Evolutionary conservation across 2,329 filamentous ascomycete species (phyloP), one percentile per base, ranked within the genome.

Genomic region (Cordyceps sp.): DNA sequence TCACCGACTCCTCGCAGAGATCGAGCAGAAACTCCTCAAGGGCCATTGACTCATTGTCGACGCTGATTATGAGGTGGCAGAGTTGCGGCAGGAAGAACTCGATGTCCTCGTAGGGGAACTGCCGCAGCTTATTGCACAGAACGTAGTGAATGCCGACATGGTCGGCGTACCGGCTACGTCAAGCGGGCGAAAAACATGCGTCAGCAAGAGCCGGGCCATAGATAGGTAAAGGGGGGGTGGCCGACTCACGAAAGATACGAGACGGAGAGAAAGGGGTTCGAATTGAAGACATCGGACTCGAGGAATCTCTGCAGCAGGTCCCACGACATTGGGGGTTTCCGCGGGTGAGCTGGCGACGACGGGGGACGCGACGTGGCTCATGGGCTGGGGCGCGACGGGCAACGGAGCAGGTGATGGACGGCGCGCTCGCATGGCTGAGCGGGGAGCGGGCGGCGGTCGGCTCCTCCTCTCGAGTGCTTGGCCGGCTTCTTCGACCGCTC

Each of bases 261-360:
- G 53, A 90, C 82, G 39, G 81, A 79, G 56, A 90, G 75, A 57
- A 85, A 88, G 41, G 83, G 81, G 59, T 88, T 78, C 61, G 81
- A 78, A 64, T 86, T 88, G 69, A 90, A 90, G 65, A 90, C 80
- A 66, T 90, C 82, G 64, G 79, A 85, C 69, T 88, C 81, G 64
- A 90, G 75, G 72, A 88, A 86, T 59, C 82, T 75, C 66, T 83
- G 79, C 54, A 90, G 70, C 63, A 90, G 67, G 65, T 86, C 79
- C 81, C 81, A 88, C 64, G 75, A 79, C 75, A 77, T 78, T 63
- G 47, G 34, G 27, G 21, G 20, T 22, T 25, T 28, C 10, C 15
- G 33, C 24, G 25, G 24, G 25, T 21, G 21, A 19, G 27, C 32
- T 33, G 33, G 34, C 35, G 33, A 33, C 36, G 30, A 26, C 23